Evolutionary conservation across 371 early-diverging fungal genomes (phyloP).

Genomic region (Rhizomucor miehei): DNA sequence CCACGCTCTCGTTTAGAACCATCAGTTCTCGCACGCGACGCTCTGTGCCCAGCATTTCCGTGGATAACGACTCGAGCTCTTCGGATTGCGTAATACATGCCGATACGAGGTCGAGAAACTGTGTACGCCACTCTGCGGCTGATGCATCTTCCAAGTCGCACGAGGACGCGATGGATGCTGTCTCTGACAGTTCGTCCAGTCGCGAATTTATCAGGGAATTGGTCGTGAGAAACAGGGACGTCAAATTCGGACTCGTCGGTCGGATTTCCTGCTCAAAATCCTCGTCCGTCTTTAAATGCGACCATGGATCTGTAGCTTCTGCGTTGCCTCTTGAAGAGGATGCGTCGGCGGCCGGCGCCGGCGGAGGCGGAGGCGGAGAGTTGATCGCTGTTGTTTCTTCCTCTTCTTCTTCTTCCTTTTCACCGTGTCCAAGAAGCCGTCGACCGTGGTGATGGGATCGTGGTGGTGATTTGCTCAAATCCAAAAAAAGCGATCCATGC

Average conservation of each 20-base stretch:
- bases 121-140: constrained; percentile 22
- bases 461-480: not conserved
- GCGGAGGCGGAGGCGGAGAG: constrained; percentile 19
- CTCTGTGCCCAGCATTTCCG: constrained; percentile 22
- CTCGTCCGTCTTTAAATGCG: constrained; percentile 16
- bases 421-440: not conserved
- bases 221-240: constrained; percentile 31
- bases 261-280: constrained; percentile 10
- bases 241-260: constrained; percentile 23
- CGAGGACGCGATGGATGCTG: constrained; percentile 21
- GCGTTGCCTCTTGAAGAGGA: not conserved
- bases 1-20: constrained; percentile 9
- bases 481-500: constrained; percentile 8
- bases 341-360: constrained; percentile 10
- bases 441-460: not conserved
- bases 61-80: constrained; percentile 24
- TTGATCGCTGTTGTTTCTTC: constrained; percentile 6
- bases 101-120: constrained; percentile 23
- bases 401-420: constrained; percentile 3
- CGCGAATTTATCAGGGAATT: constrained; percentile 37
- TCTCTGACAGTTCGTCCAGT: constrained; percentile 35
- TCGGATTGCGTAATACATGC: constrained; percentile 26
- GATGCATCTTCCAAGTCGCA: constrained; percentile 14
- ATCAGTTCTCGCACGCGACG: constrained; percentile 22
- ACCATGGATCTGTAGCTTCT: constrained; percentile 17